Conservation (phyloP, 129 eudicot genomes). For the Dittrichia graveolens region DNA sequence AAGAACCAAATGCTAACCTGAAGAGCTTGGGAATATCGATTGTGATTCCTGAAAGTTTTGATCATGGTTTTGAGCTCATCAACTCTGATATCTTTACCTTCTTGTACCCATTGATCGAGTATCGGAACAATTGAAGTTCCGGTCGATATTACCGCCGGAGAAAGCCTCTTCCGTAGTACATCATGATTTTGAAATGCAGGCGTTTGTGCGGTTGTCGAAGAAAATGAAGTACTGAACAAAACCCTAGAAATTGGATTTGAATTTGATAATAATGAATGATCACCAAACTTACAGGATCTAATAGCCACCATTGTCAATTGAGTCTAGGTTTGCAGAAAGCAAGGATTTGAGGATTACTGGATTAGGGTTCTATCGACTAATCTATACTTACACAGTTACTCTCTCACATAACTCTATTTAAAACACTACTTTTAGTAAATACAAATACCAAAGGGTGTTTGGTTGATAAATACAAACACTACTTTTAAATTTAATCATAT, state of each 20-base stretch:
- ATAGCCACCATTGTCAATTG: slow-evolving; percentile 10
- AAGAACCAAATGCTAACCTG: slow-evolving; percentile 13
- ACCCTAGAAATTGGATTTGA: slow-evolving; percentile 8
- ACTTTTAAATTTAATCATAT: too few species aligned
- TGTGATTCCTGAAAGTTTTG: slow-evolving; percentile 30
- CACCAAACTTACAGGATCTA: slow-evolving; percentile 12
- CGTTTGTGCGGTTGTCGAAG: slow-evolving; percentile 7
- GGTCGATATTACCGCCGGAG: slow-evolving; percentile 18
- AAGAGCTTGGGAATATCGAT: slow-evolving; percentile 35
- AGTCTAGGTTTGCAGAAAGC: background rate
- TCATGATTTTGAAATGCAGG: slow-evolving; percentile 6
- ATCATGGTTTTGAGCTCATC: slow-evolving; percentile 28
- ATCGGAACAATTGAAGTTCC: slow-evolving; percentile 26
- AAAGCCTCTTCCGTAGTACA: slow-evolving; percentile 9
- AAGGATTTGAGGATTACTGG: background rate
- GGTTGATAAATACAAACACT: too few species aligned
- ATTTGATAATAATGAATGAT: background rate
- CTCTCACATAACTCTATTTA: too few species aligned
- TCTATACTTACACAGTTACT: too few species aligned
- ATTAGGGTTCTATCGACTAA: too few species aligned
- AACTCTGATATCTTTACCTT: slow-evolving; percentile 8
- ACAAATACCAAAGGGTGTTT: too few species aligned
- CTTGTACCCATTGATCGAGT: slow-evolving; percentile 30
- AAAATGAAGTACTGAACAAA: slow-evolving; percentile 20
- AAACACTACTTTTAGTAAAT: too few species aligned